phyloP scores from a whole-genome alignment of 495 filamentous ascomycete genomes.

The Stereocaulon alpinum region DNA sequence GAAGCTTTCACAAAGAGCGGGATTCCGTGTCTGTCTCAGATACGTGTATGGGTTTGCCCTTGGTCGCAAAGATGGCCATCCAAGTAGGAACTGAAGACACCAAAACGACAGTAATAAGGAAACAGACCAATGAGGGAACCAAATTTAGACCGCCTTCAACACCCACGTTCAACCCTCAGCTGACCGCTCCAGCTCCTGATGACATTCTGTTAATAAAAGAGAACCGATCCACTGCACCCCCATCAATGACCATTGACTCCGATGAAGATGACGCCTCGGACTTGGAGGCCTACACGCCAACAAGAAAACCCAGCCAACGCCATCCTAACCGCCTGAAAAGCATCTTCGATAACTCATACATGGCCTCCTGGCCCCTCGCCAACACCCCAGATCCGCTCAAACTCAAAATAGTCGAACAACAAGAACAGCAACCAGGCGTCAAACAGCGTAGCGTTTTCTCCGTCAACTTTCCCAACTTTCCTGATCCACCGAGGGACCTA shows the following conservation, averaged over 20 bases:
- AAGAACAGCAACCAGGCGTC: background rate
- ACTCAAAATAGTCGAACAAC: background rate
- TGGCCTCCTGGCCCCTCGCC: background rate
- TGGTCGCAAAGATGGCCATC: constrained; percentile 29
- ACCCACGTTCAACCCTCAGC: constrained; percentile 21
- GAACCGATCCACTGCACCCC: background rate
- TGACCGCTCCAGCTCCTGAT: background rate
- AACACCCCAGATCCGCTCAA: background rate
- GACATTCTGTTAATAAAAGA: background rate
- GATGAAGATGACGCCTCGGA: constrained; percentile 2
- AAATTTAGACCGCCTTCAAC: constrained; percentile 7
- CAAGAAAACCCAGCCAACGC: constrained; percentile 10
- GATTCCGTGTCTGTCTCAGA: constrained; percentile 43
- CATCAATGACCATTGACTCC: background rate
- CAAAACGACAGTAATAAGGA: background rate
- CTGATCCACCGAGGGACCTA: background rate
- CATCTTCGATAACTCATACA: background rate
- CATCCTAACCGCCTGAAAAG: constrained; percentile 13
- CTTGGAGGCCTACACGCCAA: constrained; percentile 10
- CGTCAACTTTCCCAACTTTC: constrained; percentile 4
- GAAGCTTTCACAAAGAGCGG: constrained; percentile 38
- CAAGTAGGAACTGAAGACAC: constrained; percentile 28
- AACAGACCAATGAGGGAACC: background rate
- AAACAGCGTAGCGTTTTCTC: background rate
- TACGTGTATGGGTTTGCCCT: constrained; percentile 34